These are phyloP conservation scores for Neurospora sp. DNA, from an alignment of 495 filamentous ascomycete species.

Conservation along the genomic window DNA sequence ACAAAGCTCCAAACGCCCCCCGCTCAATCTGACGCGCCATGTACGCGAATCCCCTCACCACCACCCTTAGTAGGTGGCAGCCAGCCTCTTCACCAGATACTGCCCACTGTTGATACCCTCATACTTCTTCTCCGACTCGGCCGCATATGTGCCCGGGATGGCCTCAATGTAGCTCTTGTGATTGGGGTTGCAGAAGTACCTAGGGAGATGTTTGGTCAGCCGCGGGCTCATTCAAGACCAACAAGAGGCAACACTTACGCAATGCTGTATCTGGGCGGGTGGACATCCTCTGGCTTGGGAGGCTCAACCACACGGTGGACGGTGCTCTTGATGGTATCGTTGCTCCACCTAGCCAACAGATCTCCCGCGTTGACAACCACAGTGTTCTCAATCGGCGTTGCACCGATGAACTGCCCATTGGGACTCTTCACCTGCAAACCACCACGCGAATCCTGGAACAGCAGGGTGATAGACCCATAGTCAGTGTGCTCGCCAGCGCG, in stretches of 20 bases:
- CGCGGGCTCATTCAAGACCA: not conserved
- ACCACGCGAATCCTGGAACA: conserved; percentile 80
- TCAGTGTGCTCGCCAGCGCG: conserved; percentile 81
- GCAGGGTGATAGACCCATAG: conserved; percentile 77
- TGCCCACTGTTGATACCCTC: conserved; percentile 66
- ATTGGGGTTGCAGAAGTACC: conserved; percentile 90
- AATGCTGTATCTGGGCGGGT: conserved; percentile 59
- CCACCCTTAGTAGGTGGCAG: conserved; percentile 50
- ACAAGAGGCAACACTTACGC: conserved; percentile 36
- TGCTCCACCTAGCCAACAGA: conserved; percentile 79
- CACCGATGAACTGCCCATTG: conserved; percentile 69
- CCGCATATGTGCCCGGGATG: conserved; percentile 73
- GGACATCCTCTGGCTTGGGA: conserved; percentile 37
- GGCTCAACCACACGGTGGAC: conserved; percentile 87
- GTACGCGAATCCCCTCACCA: not conserved
- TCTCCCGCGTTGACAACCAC: conserved; percentile 92
- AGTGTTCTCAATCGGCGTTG: conserved; percentile 69
- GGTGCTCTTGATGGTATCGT: conserved; percentile 80
- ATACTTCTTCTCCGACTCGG: conserved; percentile 66
- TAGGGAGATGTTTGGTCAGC: conserved; percentile 13
- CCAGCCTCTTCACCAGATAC: conserved; percentile 71
- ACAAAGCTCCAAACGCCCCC: not conserved
- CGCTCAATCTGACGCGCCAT: not conserved
- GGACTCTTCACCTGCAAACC: conserved; percentile 79
- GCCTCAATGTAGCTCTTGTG: conserved; percentile 69